Evolutionary conservation across 441 rosid genomes (phyloP), one percentile per base, ranked within the genome.

Genomic region (Adansonia madagascariensis): DNA sequence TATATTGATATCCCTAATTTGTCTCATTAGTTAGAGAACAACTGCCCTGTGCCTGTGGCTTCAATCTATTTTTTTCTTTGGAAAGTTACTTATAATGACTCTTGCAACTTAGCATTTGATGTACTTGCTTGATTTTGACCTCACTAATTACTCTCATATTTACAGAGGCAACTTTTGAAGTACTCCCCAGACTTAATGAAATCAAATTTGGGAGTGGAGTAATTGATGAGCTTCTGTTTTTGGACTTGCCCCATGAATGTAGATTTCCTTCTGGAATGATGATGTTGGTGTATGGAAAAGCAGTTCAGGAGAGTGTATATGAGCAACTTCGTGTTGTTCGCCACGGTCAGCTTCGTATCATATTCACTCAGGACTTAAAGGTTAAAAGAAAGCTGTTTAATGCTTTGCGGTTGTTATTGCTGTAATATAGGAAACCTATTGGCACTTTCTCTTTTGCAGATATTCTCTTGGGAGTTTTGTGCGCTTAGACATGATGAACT

Each of bases 171-270:
- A 93, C 99, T 64, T 97, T 86, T 83, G 98, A 97, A 87, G 93
- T 97, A 62, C 91, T 97, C 46, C 97, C 99, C 8, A 91, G 99
- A 85, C 97, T 97, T 22, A 88, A 91, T 77, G 99, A 97, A 81
- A 94, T 97, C 90, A 94, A 97, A 83, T 97, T 94, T 77, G 97
- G 98, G 46, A 94, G 99, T 43, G 99, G 98, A 60, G 98, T 97
- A 69, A 82, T 94, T 62, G 98, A 97, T 77, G 99, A 97, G 87
- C 98, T 97, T 84, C 84, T 94, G 79, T 97, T 92, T 83, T 82
- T 97, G 75, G 95, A 93, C 78, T 80, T 91, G 89, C 99, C 99
- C 0, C 90, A 88, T 71, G 99, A 97, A 80, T 82, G 84, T 69
- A 91, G 98, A 86, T 87, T 75, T 74, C 75, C 93, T 65, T 86